Evolutionary conservation across 225 moss, liverwort and hornwort genomes (phyloP).

Genomic region (Marchantia polymorpha): DNA sequence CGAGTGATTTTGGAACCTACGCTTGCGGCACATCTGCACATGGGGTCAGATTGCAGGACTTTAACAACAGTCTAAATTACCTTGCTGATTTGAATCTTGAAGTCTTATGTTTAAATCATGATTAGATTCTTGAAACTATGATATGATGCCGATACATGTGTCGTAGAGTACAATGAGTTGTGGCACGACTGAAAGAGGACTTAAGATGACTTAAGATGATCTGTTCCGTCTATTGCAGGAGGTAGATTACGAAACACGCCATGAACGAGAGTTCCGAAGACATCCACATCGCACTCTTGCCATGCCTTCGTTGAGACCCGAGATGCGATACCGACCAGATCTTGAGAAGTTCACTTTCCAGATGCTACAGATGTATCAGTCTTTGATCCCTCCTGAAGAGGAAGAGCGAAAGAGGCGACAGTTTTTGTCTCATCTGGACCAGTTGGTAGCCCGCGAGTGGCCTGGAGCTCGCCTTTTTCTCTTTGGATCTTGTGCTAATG

Average conservation of each 20-base stretch:
- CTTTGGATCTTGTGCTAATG: slow-evolving; percentile 95
- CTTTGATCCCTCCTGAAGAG: slow-evolving; percentile 77
- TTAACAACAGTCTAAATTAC: too few relatives aligned
- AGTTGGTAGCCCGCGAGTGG: slow-evolving; percentile 84
- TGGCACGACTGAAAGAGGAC: neutral
- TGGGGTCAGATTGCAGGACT: too few relatives aligned
- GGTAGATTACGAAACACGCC: slow-evolving; percentile 53
- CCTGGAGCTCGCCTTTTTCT: slow-evolving; percentile 81
- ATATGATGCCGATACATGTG: neutral
- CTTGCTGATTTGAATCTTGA: too few relatives aligned
- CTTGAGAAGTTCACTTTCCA: slow-evolving; percentile 64
- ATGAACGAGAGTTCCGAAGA: slow-evolving; percentile 72
- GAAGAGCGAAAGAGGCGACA: slow-evolving; percentile 65
- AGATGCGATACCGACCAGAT: slow-evolving; percentile 69
- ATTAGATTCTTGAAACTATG: too few relatives aligned
- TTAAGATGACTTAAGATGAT: too few relatives aligned
- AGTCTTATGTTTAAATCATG: too few relatives aligned
- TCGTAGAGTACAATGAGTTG: neutral
- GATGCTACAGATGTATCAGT: slow-evolving; percentile 68
- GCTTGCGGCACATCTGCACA: too few relatives aligned
- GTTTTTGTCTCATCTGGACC: slow-evolving; percentile 82
- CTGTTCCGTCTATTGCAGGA: slow-evolving; percentile 40
- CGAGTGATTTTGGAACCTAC: too few relatives aligned
- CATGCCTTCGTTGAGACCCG: slow-evolving; percentile 54
- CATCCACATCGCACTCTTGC: slow-evolving; percentile 61